A percentile compares a stretch with the other conserved stretches of the same genome.
Evolutionary conservation across 164 flowering plant species (phyloP).

Genomic region (Protea cynaroides): DNA sequence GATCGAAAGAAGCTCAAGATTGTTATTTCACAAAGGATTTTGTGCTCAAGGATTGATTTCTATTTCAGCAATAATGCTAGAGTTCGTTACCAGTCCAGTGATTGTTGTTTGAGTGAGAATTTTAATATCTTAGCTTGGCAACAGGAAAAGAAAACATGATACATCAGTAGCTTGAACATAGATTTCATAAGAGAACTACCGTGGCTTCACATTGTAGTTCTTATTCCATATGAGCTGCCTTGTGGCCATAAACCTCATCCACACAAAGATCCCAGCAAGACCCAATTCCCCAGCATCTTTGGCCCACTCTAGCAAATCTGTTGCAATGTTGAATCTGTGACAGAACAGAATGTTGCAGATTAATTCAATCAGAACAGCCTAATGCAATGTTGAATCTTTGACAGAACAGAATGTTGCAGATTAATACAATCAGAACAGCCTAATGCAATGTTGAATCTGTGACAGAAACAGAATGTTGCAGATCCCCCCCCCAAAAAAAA

Average conservation of each 20-base stretch:
- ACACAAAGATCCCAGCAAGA: constrained; percentile 90
- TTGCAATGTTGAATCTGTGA: constrained; percentile 90
- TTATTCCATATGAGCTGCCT: constrained; percentile 98
- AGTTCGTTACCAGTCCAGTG: neutral
- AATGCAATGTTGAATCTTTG: no score
- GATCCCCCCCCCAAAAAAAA: no score
- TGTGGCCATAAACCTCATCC: constrained; percentile 99
- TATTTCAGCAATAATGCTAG: neutral
- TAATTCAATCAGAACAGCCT: neutral
- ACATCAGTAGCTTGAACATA: neutral
- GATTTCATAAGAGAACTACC: constrained; percentile 38
- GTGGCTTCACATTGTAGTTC: constrained; percentile 97
- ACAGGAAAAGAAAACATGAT: neutral
- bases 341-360: constrained; percentile 6
- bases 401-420: no score
- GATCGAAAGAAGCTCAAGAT: neutral
- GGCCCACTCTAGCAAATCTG: constrained; percentile 78
- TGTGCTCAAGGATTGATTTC: neutral
- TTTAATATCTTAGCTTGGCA: neutral
- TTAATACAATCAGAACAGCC: no score
- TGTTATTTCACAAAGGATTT: neutral
- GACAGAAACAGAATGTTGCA: no score
- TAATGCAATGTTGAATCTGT: no score
- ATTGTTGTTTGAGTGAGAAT: neutral
- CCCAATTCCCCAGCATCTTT: constrained; percentile 71